These are phyloP conservation scores for Pelagomonas calceolata DNA, from an alignment of 108 stramenopile genomes.

Conservation along the genomic window DNA sequence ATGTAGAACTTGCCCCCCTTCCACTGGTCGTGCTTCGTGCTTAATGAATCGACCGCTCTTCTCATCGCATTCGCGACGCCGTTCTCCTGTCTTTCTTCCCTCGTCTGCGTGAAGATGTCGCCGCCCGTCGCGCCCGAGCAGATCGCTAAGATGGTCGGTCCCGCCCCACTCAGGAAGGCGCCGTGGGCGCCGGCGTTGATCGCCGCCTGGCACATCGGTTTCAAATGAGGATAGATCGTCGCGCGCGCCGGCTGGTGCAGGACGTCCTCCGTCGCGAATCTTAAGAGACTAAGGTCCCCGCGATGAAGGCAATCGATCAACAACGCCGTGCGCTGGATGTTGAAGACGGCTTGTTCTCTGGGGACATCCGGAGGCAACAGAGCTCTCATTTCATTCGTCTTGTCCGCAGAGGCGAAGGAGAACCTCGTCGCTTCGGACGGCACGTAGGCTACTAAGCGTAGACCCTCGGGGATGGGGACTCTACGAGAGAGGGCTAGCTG, in stretches of 20 bases:
- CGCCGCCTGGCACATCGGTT: constrained; percentile 85
- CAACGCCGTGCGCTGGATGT: constrained; percentile 87
- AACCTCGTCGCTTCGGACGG: constrained; percentile 60
- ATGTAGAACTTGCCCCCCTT: constrained; percentile 37
- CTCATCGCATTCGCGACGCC: constrained; percentile 90
- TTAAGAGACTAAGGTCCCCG: constrained; percentile 80
- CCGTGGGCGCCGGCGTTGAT: constrained; percentile 82
- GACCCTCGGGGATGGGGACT: constrained; percentile 67
- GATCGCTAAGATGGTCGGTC: constrained; percentile 94
- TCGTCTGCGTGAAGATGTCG: constrained; percentile 92
- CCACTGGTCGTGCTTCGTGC: constrained; percentile 6
- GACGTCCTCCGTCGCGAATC: constrained; percentile 77
- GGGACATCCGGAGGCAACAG: constrained; percentile 63
- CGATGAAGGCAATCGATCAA: constrained; percentile 79
- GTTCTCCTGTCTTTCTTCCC: constrained; percentile 82
- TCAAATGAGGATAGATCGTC: constrained; percentile 78
- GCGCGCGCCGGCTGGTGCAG: constrained; percentile 96
- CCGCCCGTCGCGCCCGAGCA: constrained; percentile 79
- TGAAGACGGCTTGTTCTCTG: constrained; percentile 82
- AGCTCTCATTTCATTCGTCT: constrained; percentile 53
- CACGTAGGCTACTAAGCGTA: constrained; percentile 91
- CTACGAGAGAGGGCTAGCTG: constrained; percentile 88
- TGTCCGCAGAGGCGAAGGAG: constrained; percentile 35
- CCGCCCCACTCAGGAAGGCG: constrained; percentile 84
- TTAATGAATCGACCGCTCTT: constrained; percentile 49